A percentile compares a stretch with the other conserved stretches of the same genome.
Conservation (phyloP, 805 yeast genomes). For the Ogataea degrootiae region DNA sequence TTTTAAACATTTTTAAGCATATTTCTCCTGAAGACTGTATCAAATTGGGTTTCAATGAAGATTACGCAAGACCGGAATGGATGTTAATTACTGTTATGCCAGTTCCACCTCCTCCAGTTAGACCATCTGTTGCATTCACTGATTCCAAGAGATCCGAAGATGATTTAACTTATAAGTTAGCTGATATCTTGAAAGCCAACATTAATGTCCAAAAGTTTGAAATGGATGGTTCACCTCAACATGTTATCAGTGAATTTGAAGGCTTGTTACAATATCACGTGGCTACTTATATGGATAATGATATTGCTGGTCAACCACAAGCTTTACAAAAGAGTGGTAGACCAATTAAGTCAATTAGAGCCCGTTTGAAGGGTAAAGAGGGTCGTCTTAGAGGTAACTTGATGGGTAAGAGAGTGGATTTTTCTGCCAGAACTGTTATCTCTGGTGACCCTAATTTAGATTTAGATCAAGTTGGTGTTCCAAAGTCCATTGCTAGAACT, state of each 20-base stretch:
- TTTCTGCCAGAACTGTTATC: slow-evolving; percentile 97
- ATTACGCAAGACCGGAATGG: slow-evolving; percentile 99
- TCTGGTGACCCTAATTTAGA: slow-evolving; percentile 99
- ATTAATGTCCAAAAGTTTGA: slow-evolving; percentile 96
- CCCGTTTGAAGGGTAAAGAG: slow-evolving; percentile 99
- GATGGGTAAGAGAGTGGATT: slow-evolving; percentile 99
- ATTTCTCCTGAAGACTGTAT: slow-evolving; percentile 79
- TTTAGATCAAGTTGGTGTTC: slow-evolving; percentile 98
- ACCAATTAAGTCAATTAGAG: slow-evolving; percentile 96
- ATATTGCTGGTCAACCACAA: slow-evolving; percentile 99
- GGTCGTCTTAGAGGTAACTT: slow-evolving; percentile 97
- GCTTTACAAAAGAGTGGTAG: slow-evolving; percentile 98
- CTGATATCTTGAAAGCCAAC: slow-evolving; percentile 94
- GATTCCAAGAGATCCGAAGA: slow-evolving; percentile 99
- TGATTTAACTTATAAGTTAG: slow-evolving; percentile 95
- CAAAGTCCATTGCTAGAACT: slow-evolving; percentile 92
- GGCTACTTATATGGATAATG: slow-evolving; percentile 99
- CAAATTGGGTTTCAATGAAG: slow-evolving; percentile 86
- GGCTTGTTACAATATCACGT: slow-evolving; percentile 94
- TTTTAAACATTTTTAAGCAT: slow-evolving; percentile 86
- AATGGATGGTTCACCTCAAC: slow-evolving; percentile 99
- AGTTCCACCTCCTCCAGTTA: slow-evolving; percentile 99
- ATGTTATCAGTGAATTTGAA: slow-evolving; percentile 94
- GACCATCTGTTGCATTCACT: slow-evolving; percentile 97
- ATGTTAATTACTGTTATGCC: slow-evolving; percentile 95